Base-by-base conservation (phyloP, 2,329 filamentous ascomycete species). In the Fusarium lyarnte region DNA sequence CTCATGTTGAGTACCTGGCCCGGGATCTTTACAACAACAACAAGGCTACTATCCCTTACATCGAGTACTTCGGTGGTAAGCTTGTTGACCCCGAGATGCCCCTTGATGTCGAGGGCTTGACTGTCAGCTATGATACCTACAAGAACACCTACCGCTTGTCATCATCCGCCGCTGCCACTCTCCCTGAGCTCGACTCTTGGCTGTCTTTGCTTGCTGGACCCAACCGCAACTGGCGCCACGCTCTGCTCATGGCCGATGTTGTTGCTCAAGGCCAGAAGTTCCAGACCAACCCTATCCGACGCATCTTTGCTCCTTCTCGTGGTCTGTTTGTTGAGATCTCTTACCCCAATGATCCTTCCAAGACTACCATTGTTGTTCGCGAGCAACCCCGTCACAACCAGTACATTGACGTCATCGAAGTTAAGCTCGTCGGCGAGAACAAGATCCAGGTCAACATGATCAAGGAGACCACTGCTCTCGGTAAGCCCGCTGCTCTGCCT, bases 61-160 rank as follows among this genome's bases (percentile, higher is more conserved):
- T 97, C 23, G 96, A 99, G 82, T 99, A 98, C 84, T 98, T 99
- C 75, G 96, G 96, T 74, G 95, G 95, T 77, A 94, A 95, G 83
- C 87, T 95, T 38, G 88, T 93, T 45, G 92, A 94, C 39, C 82
- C 87, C 14, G 91, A 91, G 73, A 89, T 91, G 55, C 91, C 95
- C 59, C 83, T 90, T 23, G 94, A 97, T 66, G 86, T 95, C 23
- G 95, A 98, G 73, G 94, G 95, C 49, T 88, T 99, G 33, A 96
- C 92, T 8, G 90, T 97, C 66, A 93, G 91, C 27, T 90, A 95
- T 76, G 92, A 97, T 71, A 80, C 80, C 84, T 78, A 92, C 82
- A 97, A 96, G 87, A 90, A 92, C 78, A 92, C 91, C 25, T 98
- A 97, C 84, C 92, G 94, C 55, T 85, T 99, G 38, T 94, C 95